Conservation (phyloP, 495 filamentous ascomycete genomes). For the Xylaria intraflava region DNA sequence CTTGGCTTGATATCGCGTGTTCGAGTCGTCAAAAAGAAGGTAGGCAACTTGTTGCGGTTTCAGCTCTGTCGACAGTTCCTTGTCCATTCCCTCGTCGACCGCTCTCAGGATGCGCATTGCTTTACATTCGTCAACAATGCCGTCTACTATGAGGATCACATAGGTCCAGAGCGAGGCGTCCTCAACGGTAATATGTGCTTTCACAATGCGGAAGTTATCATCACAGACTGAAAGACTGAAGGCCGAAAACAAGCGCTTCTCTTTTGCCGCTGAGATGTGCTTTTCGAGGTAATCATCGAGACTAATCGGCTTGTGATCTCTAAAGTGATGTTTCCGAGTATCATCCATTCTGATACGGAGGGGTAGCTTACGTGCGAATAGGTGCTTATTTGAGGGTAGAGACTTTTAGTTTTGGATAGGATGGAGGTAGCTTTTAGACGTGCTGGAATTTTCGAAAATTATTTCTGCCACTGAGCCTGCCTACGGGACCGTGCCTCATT, state of each 20-base stretch:
- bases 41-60: background rate
- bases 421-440: too few relatives aligned
- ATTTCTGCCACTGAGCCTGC: too few relatives aligned
- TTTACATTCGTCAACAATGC: background rate
- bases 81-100: background rate
- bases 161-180: background rate
- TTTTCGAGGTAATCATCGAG: background rate
- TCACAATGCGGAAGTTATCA: background rate
- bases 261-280: background rate
- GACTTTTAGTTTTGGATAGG: too few relatives aligned
- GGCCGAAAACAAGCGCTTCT: background rate
- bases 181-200: background rate
- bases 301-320: background rate
- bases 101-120: background rate
- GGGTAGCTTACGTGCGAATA: background rate
- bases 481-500: too few relatives aligned
- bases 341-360: too few relatives aligned
- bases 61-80: background rate
- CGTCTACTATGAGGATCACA: background rate
- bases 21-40: background rate
- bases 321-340: background rate
- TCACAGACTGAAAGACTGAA: background rate
- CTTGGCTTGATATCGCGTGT: background rate
- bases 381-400: background rate
- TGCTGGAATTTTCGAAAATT: too few relatives aligned